Evolutionary conservation across 495 filamentous ascomycete genomes (phyloP).

Genomic region (Hypoxylon fuscum): DNA sequence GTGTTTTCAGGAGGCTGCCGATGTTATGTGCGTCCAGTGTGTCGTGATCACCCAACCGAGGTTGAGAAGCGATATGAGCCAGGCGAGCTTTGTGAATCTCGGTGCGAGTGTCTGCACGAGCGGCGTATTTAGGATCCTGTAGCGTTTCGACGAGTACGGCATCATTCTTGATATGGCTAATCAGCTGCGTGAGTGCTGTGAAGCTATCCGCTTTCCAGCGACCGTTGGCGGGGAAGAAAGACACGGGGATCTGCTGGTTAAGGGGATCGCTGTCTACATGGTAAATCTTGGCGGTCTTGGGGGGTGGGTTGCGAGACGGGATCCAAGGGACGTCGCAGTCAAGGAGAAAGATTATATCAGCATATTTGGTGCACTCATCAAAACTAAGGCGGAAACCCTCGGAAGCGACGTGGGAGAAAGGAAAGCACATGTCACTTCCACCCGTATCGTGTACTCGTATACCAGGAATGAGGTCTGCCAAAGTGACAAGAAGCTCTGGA

Average conservation of each 20-base stretch:
- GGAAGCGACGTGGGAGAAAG: slow-evolving; percentile 68
- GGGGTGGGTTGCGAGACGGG: slow-evolving; percentile 62
- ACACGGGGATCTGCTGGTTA: slow-evolving; percentile 75
- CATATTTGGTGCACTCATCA: slow-evolving; percentile 70
- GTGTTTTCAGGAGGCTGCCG: slow-evolving; percentile 36
- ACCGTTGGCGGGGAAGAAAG: slow-evolving; percentile 49
- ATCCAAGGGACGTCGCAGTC: slow-evolving; percentile 83
- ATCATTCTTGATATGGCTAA: slow-evolving; percentile 33
- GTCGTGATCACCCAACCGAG: slow-evolving; percentile 22
- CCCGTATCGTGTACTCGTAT: slow-evolving; percentile 76
- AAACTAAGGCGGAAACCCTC: slow-evolving; percentile 71
- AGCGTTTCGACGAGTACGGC: slow-evolving; percentile 10
- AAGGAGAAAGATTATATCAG: slow-evolving; percentile 78
- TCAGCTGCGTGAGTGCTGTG: slow-evolving; percentile 48
- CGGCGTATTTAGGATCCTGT: slow-evolving; percentile 21
- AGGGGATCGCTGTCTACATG: slow-evolving; percentile 77
- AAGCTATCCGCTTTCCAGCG: slow-evolving; percentile 50
- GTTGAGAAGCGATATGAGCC: slow-evolving; percentile 28
- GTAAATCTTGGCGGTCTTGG: slow-evolving; percentile 64
- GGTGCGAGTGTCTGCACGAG: slow-evolving; percentile 21
- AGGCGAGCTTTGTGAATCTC: slow-evolving; percentile 19
- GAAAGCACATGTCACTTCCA: slow-evolving; percentile 82
- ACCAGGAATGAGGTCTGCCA: slow-evolving; percentile 70
- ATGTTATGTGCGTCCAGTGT: slow-evolving; percentile 36
- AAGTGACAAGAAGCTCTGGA: slow-evolving; percentile 66